phyloP scores from a whole-genome alignment of 2,329 filamentous ascomycete species.

The Pseudocercospora crystallina region DNA sequence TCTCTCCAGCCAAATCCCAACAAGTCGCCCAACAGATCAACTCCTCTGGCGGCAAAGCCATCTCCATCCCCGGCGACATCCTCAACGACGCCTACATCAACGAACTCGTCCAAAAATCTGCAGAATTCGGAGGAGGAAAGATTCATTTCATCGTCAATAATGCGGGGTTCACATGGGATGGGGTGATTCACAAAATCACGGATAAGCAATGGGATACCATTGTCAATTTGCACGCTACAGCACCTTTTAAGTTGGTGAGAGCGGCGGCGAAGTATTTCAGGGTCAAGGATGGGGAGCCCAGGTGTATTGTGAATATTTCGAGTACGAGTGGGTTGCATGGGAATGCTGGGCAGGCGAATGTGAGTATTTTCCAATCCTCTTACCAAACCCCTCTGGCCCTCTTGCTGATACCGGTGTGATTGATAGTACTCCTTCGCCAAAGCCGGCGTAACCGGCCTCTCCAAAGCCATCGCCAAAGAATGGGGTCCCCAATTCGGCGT shows the following conservation, averaged over 20 bases:
- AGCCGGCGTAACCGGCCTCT: constrained; percentile 77
- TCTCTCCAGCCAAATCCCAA: constrained; percentile 62
- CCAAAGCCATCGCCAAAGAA: constrained; percentile 86
- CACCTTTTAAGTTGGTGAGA: constrained; percentile 79
- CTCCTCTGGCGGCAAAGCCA: constrained; percentile 62
- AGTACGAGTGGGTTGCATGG: constrained; percentile 80
- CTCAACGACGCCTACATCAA: constrained; percentile 69
- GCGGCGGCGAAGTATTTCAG: constrained; percentile 83
- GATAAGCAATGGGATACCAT: constrained; percentile 93
- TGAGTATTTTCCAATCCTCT: constrained; percentile 53
- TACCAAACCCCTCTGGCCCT: constrained; percentile 55
- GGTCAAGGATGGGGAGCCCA: constrained; percentile 75
- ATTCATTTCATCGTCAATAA: constrained; percentile 92
- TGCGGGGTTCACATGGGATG: constrained; percentile 90
- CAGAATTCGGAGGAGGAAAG: constrained; percentile 80
- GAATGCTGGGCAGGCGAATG: constrained; percentile 85
- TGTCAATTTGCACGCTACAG: constrained; percentile 77
- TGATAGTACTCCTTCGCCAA: constrained; percentile 71
- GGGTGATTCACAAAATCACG: constrained; percentile 86
- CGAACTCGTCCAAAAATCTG: constrained; percentile 69
- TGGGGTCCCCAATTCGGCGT: constrained; percentile 86
- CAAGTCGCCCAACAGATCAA: constrained; percentile 71
- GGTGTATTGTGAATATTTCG: constrained; percentile 80
- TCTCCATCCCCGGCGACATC: constrained; percentile 75
- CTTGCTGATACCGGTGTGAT: too few relatives aligned